phyloP scores from a whole-genome alignment of 345 rosid species.

The Lumnitzera littorea region DNA sequence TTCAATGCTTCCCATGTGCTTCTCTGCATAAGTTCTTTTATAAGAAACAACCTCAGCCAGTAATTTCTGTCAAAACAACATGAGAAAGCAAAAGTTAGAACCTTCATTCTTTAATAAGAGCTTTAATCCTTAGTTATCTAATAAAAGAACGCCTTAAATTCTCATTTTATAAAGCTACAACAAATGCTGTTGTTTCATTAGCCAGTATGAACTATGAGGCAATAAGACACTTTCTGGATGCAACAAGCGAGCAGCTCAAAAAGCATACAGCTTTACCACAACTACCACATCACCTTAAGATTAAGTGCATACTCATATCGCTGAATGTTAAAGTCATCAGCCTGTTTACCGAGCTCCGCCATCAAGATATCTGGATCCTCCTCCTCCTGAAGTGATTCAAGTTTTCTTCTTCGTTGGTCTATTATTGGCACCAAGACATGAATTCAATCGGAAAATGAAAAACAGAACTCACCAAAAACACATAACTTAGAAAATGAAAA shows the following conservation, averaged over 20 bases:
- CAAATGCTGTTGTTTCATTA: too few relatives aligned
- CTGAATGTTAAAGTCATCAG: constrained; percentile 37
- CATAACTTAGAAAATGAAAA: not conserved
- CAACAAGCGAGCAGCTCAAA: not conserved
- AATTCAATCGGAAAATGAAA: not conserved
- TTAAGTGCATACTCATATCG: constrained; percentile 41
- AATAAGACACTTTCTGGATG: too few relatives aligned
- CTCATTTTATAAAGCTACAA: too few relatives aligned
- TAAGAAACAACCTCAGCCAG: constrained; percentile 49
- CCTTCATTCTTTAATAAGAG: not conserved
- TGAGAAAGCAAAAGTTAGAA: constrained; percentile 1
- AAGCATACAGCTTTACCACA: not conserved
- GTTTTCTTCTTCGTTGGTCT: constrained; percentile 59
- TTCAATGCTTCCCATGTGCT: constrained; percentile 65
- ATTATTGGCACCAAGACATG: not conserved
- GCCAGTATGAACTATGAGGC: too few relatives aligned
- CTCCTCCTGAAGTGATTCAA: constrained; percentile 54
- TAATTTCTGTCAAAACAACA: constrained; percentile 31
- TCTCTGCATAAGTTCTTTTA: constrained; percentile 56
- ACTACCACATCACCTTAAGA: constrained; percentile 40
- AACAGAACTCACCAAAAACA: not conserved
- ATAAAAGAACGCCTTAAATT: too few relatives aligned
- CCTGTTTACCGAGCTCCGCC: constrained; percentile 55
- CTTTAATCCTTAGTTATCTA: not conserved
- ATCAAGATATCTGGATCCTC: constrained; percentile 55